Base-by-base conservation (phyloP, 139 green algal species). In the Micromonas pusilla region DNA sequence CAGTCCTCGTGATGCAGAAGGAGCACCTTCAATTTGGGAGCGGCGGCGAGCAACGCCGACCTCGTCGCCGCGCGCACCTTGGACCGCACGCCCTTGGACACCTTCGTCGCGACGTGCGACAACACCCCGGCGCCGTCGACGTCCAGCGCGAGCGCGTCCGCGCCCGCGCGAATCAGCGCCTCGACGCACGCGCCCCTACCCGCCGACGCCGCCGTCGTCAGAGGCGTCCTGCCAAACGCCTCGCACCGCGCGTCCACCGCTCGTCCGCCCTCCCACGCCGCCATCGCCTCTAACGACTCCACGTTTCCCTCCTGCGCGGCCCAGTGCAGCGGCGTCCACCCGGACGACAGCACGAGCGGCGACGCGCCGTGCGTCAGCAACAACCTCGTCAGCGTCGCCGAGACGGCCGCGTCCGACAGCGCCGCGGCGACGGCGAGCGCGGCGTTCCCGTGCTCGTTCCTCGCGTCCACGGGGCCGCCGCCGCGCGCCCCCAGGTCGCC, bases 401-500 rank as follows among this genome's bases (percentile, higher is more conserved):
- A 28, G 0, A 4, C 2, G 5, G 21, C 26, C 13, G 25, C 26
- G 20, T 78, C 72, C 1, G 23, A 26, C 33, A 78, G 45, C 72
- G 72, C 72, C 28, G 52, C 31, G 1, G 72, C 72, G 0, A 78
- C 53, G 26, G 30, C 53, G 5, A 78, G 38, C 26, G 72, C 28
- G n/a, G 72, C 68, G 52, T 75, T 39, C 21, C 68, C 68, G 68
- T 63, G 37, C 31, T 75, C 68, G 68, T 75, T 62, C 20, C 68
- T 16, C 23, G 23, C 21, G 6, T 75, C 38, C 36, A 75, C 68
- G 6, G 37, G 34, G 37, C 68, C 33, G n/a, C 26, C 32, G n/a
- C 30, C 19, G 36, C 65, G 3, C n/a, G 26, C 13, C 65, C 4
- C 3, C 65, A n/a, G 4, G 65, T 4, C 13, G 38, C 26, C 30